Base-by-base conservation (phyloP, 352 stramenopile genomes). In the Phytophthora sojae region DNA sequence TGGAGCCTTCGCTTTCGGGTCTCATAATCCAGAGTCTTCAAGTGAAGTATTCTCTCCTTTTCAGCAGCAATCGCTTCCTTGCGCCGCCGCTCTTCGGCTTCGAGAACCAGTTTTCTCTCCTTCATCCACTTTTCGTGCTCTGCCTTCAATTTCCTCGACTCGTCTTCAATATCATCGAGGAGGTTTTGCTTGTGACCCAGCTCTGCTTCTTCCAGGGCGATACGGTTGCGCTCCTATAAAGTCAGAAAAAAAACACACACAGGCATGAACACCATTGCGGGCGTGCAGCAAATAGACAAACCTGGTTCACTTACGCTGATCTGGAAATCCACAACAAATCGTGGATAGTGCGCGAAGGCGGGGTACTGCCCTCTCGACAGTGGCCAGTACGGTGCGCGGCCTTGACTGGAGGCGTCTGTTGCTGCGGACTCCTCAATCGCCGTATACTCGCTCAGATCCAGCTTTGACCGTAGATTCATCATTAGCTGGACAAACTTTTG, bases 321-420 rank as follows among this genome's bases (percentile, higher is more conserved):
- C 67, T 96, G 88, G 56, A 88, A 95, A 58, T 97, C 88, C 30
- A 96, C 86, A 49, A 94, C 75, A 57, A 95, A 92, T 32, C 76
- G 83, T 21, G 91, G 87, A 55, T 96, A 96, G 29, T 83, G 89
- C 3, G 74, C 73, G 57, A 96, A 96, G 2, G 87, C 82, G 26
- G 91, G 91, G 53, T 96, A 97, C 55, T 94, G 83, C 12, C 80
- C 83, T 47, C 78, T 83, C 12, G 83, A 74, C 19, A 95, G 58
- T 55, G 91, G 89, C 85, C 89, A 94, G 57, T 70, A 76, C 5
- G 60, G 64, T 35, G 42, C 47, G 14, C 61, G 57, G 9, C 21
- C 49, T 37, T 39, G 44, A 17, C 32, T 49, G 23, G 25, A 25
- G 17, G 23, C 61, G 29, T 57, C 56, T 54, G 55, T 19, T 15